A percentile compares a stretch with the other conserved stretches of the same genome.
phyloP scores from a whole-genome alignment of 2,329 filamentous ascomycete species.

The Aspergillus sp. region DNA sequence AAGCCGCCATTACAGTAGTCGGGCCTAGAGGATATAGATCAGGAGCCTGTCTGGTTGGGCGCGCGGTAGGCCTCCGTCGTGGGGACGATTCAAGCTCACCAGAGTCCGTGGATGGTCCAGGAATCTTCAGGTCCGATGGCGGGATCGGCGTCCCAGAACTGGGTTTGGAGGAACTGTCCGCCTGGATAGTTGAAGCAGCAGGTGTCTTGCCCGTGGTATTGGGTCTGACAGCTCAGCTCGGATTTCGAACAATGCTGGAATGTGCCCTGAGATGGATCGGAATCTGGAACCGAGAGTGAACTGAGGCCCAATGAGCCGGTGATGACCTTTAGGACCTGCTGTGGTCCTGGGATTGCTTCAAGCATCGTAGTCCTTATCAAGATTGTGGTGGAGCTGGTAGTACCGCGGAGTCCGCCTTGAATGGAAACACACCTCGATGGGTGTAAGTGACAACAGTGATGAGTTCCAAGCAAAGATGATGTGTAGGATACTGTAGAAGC shows the following conservation, averaged over 20 bases:
- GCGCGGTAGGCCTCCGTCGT: neutral
- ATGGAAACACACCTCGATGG: neutral
- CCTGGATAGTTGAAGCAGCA: constrained; percentile 75
- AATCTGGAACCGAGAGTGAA: constrained; percentile 15
- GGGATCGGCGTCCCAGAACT: constrained; percentile 73
- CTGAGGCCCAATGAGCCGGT: constrained; percentile 30
- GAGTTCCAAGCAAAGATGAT: neutral
- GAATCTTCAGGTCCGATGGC: constrained; percentile 64
- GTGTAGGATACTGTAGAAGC: neutral
- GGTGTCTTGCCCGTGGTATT: constrained; percentile 58
- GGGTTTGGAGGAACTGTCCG: constrained; percentile 69
- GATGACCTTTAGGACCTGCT: constrained; percentile 34
- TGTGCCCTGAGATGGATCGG: constrained; percentile 9
- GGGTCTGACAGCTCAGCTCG: constrained; percentile 63
- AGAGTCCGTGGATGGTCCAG: constrained; percentile 74
- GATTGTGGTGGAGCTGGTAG: constrained; percentile 8
- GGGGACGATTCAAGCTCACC: constrained; percentile 36
- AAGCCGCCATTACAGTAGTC: constrained; percentile 70
- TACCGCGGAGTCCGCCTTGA: neutral
- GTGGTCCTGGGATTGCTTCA: constrained; percentile 31
- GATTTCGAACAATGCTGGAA: constrained; percentile 31
- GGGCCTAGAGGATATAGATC: constrained; percentile 43
- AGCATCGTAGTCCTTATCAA: constrained; percentile 12
- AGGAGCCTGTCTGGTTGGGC: constrained; percentile 1
- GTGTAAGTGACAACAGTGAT: neutral